These are phyloP conservation scores for Taphrina flavorubra DNA, from an alignment of 1,139 yeast genomes.

Conservation along the genomic window DNA sequence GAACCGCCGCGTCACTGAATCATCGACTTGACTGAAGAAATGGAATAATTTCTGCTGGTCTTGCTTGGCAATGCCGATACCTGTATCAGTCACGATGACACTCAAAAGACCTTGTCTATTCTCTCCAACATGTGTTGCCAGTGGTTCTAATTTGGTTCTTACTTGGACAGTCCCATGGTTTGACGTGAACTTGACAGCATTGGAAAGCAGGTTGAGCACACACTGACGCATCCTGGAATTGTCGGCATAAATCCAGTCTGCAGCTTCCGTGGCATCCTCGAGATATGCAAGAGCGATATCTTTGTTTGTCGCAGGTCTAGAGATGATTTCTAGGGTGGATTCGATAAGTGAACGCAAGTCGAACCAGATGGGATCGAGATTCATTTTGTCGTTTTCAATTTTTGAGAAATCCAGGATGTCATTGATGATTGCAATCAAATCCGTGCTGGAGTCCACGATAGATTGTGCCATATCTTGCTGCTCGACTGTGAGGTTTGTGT, in stretches of 20 bases:
- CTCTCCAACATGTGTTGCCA: conserved; percentile 27
- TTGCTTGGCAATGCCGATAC: conserved; percentile 65
- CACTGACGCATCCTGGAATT: conserved; percentile 85
- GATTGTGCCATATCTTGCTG: conserved; percentile 81
- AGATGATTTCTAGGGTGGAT: conserved; percentile 32
- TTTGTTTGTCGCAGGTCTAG: conserved; percentile 21
- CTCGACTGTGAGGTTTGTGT: conserved; percentile 74
- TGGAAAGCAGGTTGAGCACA: conserved; percentile 84
- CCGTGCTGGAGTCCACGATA: conserved; percentile 76
- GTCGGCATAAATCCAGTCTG: conserved; percentile 79
- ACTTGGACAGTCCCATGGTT: conserved; percentile 62
- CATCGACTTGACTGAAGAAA: conserved; percentile 67
- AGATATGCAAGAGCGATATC: conserved; percentile 26
- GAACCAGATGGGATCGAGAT: conserved; percentile 68
- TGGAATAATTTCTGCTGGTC: conserved; percentile 72
- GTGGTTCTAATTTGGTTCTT: conserved; percentile 47
- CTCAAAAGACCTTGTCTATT: conserved; percentile 58
- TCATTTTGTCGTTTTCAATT: conserved; percentile 79
- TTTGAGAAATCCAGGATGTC: conserved; percentile 68
- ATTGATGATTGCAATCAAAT: conserved; percentile 74
- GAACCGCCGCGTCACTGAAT: conserved; percentile 61
- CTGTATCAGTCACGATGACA: conserved; percentile 70
- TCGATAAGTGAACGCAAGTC: conserved; percentile 52
- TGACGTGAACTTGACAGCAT: conserved; percentile 82
- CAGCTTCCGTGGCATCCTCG: conserved; percentile 47